Evolutionary conservation across 179 eudicot species (phyloP).

Genomic region (Amaranthus tricolor): DNA sequence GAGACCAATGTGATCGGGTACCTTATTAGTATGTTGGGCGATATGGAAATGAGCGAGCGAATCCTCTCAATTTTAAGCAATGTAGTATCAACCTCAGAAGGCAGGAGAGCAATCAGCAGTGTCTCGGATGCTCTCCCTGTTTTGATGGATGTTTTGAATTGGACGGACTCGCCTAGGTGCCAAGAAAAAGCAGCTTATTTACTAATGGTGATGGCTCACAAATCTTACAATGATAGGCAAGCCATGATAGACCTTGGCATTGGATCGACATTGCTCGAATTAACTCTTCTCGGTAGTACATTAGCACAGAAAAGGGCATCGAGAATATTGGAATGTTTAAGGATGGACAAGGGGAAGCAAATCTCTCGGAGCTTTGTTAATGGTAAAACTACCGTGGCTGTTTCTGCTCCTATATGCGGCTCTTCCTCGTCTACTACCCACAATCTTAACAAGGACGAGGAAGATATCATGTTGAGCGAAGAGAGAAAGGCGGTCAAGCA

Average conservation of each 20-base stretch:
- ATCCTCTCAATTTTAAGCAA: conserved; percentile 72
- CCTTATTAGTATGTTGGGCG: conserved; percentile 54
- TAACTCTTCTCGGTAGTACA: conserved; percentile 79
- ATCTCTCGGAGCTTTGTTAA: conserved; percentile 34
- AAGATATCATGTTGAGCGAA: conserved; percentile 67
- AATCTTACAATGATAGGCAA: conserved; percentile 61
- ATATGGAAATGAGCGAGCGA: conserved; percentile 72
- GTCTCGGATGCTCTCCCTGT: conserved; percentile 47
- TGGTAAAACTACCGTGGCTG: conserved; percentile 27
- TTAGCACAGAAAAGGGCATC: conserved; percentile 91
- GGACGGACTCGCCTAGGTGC: conserved; percentile 84
- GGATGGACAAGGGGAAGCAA: conserved; percentile 76
- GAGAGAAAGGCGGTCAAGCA: conserved; percentile 87
- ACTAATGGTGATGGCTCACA: conserved; percentile 89
- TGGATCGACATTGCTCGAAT: conserved; percentile 67
- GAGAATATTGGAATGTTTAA: conserved; percentile 69
- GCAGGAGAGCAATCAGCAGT: conserved; percentile 52
- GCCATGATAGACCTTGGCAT: conserved; percentile 72
- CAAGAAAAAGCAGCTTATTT: conserved; percentile 85
- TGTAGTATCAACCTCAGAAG: conserved; percentile 57
- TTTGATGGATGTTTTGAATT: conserved; percentile 69
- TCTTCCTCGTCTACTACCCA: conserved; percentile 30
- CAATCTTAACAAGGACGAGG: conserved; percentile 37
- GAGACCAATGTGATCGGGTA: conserved; percentile 56
- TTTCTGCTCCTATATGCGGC: conserved; percentile 78